Evolutionary conservation across 345 rosid genomes (phyloP).

Genomic region (Clarkia xantiana): DNA sequence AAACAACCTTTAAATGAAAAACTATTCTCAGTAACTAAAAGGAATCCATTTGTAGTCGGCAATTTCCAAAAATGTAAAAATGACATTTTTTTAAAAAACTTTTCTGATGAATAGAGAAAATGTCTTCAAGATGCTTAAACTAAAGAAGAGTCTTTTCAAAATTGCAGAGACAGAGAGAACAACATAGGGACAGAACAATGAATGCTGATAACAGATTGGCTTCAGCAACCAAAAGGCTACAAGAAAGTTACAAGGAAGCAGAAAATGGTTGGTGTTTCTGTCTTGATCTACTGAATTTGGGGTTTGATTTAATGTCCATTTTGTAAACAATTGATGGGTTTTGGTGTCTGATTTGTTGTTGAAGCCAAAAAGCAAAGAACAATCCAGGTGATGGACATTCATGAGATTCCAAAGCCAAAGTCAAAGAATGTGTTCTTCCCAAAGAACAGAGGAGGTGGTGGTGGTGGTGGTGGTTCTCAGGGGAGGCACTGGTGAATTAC

Average conservation of each 20-base stretch:
- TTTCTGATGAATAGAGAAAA: not conserved
- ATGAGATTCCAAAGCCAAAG: conserved; percentile 92
- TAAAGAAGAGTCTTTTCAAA: not conserved
- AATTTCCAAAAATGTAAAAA: too few species aligned
- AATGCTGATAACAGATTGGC: conserved; percentile 47
- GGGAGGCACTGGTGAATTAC: conserved; percentile 75
- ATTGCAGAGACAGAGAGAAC: conserved; percentile 61
- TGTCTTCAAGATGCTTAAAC: not conserved
- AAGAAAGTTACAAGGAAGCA: conserved; percentile 71
- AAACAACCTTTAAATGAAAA: too few species aligned
- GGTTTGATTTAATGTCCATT: not conserved
- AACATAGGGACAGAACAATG: conserved; percentile 31
- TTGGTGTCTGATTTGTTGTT: conserved; percentile 11
- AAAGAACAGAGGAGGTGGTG: conserved; percentile 67
- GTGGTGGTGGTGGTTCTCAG: conserved; percentile 53
- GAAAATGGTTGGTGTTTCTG: conserved; percentile 60
- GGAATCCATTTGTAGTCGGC: too few species aligned
- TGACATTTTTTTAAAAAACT: not conserved
- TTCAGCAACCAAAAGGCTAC: conserved; percentile 77
- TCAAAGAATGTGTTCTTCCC: conserved; percentile 81
- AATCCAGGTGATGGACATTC: conserved; percentile 97
- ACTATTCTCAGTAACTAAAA: too few species aligned
- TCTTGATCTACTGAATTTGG: not conserved
- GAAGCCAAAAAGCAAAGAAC: conserved; percentile 98
- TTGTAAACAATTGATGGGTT: not conserved